Evolutionary conservation across 192 early-diverging fungal genomes (phyloP), one percentile per base, ranked within the genome.

Genomic region (Podila minutissima): DNA sequence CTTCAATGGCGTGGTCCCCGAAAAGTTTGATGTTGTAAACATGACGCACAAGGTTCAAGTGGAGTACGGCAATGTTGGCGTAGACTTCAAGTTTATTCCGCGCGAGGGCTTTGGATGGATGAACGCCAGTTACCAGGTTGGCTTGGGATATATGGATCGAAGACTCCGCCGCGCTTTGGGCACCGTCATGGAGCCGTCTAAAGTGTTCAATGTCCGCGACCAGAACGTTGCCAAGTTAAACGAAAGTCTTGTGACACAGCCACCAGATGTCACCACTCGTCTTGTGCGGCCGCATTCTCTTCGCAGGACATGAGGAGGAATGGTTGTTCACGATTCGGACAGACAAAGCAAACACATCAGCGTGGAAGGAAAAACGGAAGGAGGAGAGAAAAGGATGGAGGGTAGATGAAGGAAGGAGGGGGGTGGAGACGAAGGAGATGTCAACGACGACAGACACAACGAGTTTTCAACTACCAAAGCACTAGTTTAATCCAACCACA

Each of bases 81-180:
- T 89, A 0, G 97, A 98, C 74, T 98, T 98, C 86, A 94, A 95
- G 83, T 94, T 88, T 77, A 93, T 99, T 24, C 93, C 95, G 0
- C 89, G 95, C 8, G 97, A 99, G 86, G 97, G 97, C 17, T 99
- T 99, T 84, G 97, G 97, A 15, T 99, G 97, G 97, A 99, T 99
- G 97, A 99, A 99, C 71, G 94, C 97, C 9, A 92, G 90, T 32
- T 92, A 92, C 82, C 93, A 95, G 83, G 89, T 96, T 9, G 96
- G 96, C 20, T 77, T 96, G 37, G 88, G 84, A 3, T 94, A 94
- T 67, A 82, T 97, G 65, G 92, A 88, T 17, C 78, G 84, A 20
- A 87, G 89, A 58, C 88, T 94, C 89, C 81, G 91, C 20, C 89
- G 96, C 31, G 94, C 94, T 0, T 77, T 97, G 53, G 96, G 95